Conservation (phyloP, 2,329 filamentous ascomycete species). For the Epichloe sylvatica region DNA sequence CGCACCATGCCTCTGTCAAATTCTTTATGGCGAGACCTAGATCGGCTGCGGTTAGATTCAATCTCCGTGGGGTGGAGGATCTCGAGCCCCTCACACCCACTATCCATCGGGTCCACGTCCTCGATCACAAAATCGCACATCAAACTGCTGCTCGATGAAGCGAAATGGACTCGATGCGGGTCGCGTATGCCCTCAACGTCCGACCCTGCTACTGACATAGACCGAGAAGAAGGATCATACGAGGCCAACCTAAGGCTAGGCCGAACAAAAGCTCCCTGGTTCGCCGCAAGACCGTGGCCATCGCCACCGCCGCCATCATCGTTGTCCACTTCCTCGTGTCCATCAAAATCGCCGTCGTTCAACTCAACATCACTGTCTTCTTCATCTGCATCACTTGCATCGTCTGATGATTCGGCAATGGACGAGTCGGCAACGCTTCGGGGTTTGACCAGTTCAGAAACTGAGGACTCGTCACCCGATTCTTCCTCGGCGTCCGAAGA, state of each 20-base stretch:
- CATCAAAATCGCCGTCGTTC: not conserved
- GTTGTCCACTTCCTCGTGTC: not conserved
- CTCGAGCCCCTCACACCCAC: constrained; percentile 27
- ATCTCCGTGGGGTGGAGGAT: constrained; percentile 32
- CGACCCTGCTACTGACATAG: not conserved
- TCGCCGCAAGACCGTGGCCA: not conserved
- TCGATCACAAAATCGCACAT: constrained; percentile 27
- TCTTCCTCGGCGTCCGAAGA: constrained; percentile 13
- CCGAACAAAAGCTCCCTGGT: not conserved
- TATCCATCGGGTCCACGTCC: constrained; percentile 33
- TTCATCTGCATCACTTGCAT: not conserved
- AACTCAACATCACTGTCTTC: not conserved
- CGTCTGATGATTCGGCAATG: not conserved
- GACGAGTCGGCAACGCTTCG: not conserved
- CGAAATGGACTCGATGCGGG: constrained; percentile 6
- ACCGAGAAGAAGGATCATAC: not conserved
- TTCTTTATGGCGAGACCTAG: constrained; percentile 23
- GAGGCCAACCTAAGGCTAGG: not conserved
- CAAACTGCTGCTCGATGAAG: constrained; percentile 7
- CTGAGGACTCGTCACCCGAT: constrained; percentile 8
- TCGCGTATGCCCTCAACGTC: constrained; percentile 1
- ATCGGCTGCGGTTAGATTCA: constrained; percentile 31
- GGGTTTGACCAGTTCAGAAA: not conserved
- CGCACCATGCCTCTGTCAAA: constrained; percentile 30
- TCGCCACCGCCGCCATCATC: not conserved